Percentiles rank a stretch among this genome's conserved stretches.
These are phyloP conservation scores for Crotalaria pallida DNA, from an alignment of 306 rosid genomes.

Conservation along the genomic window DNA sequence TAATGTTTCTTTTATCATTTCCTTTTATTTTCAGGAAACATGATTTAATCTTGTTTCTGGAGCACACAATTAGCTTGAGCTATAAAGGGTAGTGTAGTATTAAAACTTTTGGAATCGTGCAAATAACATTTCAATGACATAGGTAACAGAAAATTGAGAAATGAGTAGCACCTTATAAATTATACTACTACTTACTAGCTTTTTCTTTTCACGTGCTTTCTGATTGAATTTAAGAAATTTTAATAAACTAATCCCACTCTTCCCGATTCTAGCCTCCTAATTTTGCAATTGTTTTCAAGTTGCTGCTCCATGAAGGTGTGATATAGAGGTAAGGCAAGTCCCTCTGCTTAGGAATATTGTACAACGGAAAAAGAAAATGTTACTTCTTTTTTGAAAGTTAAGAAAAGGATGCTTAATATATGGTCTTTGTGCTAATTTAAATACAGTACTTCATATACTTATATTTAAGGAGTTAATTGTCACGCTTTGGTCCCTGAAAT, in stretches of 20 bases:
- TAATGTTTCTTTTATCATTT: background rate
- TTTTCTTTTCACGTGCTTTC: background rate
- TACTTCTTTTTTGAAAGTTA: too few relatives aligned
- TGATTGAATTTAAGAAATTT: background rate
- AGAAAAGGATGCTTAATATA: too few relatives aligned
- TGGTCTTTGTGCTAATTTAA: too few relatives aligned
- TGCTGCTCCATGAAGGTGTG: too few relatives aligned
- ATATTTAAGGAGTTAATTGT: too few relatives aligned
- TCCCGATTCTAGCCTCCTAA: background rate
- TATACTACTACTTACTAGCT: background rate
- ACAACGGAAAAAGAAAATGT: too few relatives aligned
- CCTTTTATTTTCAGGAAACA: background rate
- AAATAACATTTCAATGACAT: background rate
- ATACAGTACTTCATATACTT: too few relatives aligned
- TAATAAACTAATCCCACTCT: background rate
- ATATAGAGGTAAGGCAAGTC: too few relatives aligned
- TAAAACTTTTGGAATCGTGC: background rate
- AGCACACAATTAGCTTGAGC: background rate
- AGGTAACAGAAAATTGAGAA: background rate
- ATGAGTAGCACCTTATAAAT: background rate
- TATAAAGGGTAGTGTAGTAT: background rate
- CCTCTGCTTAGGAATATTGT: too few relatives aligned
- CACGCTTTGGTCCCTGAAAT: too few relatives aligned
- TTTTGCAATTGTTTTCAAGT: too few relatives aligned
- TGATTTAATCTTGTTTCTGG: background rate